Conservation (phyloP, 495 filamentous ascomycete genomes). For the Penicillium lividum region DNA sequence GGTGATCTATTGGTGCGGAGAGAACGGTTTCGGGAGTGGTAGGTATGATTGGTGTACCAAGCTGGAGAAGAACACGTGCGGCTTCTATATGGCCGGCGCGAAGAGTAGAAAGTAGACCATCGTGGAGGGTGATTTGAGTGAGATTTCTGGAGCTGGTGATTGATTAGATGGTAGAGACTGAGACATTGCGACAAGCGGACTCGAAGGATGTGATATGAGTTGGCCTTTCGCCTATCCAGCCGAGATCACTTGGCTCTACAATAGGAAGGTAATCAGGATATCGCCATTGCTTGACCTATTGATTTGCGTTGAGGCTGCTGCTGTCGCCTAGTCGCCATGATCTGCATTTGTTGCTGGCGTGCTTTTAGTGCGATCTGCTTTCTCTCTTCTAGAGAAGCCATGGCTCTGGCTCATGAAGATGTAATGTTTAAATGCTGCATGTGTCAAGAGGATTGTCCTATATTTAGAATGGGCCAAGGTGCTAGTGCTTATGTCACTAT, state of each 20-base stretch:
- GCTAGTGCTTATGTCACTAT: neutral
- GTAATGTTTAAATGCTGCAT: no score
- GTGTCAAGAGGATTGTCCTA: neutral
- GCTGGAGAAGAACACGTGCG: conserved; percentile 26
- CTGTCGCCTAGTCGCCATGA: neutral
- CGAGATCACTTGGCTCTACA: conserved; percentile 3
- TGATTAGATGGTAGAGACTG: conserved; percentile 2
- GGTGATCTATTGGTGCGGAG: conserved; percentile 17
- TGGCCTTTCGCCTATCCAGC: neutral
- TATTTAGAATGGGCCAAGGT: neutral
- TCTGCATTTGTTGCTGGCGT: neutral
- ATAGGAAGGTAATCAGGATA: conserved; percentile 4
- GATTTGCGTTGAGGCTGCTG: neutral
- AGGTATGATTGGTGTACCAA: conserved; percentile 29
- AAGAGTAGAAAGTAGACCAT: conserved; percentile 20
- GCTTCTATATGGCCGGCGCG: conserved; percentile 28
- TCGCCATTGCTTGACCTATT: neutral
- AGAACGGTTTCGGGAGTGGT: conserved; percentile 29
- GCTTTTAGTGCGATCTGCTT: neutral
- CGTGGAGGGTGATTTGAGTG: conserved; percentile 6
- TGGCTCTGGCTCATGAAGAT: neutral
- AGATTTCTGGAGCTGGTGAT: neutral
- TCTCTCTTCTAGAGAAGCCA: neutral
- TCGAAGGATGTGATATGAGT: neutral
- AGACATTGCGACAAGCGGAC: conserved; percentile 1